Evolutionary conservation across 495 filamentous ascomycete genomes (phyloP), one percentile per base, ranked within the genome.

Genomic region (Parachaetomium inaequale): DNA sequence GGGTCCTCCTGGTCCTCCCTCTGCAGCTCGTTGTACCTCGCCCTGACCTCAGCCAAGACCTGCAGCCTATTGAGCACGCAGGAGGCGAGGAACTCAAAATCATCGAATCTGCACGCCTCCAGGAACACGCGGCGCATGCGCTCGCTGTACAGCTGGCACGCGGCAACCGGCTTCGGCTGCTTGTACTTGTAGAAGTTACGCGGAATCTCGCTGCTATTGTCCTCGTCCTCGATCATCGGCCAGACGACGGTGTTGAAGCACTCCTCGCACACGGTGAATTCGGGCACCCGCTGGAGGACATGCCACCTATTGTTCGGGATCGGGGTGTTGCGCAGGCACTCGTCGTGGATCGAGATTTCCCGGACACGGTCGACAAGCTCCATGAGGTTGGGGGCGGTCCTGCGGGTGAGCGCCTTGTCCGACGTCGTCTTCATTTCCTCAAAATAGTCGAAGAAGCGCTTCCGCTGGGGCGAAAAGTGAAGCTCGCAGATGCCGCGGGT

Each of bases 141-240:
- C 11, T 80, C 73, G n/a, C 86, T 88, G 63, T 89, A 92, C 7
- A 93, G 75, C 72, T 90, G 87, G 66, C 90, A 94, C 21, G 80
- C 81, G 0, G 81, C 84, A 38, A 84, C 75, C 4, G 79, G 75
- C 23, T 72, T 72, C 5, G 70, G 71, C 57, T 81, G 75, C 29
- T 78, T 75, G 23, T 71, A 72, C 55, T 82, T 76, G 32, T 80
- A 80, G 67, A 92, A 86, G 61, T 80, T 78, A 1, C 77, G 72
- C 0, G 88, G 85, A 23, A 92, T 51, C 14, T 66, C 73, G 0
- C 80, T 63, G 29, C 36, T 73, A 34, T 76, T 76, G 28, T 77
- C 71, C 2, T 75, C 69, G 51, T 52, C 61, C 38, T 81, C 73
- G 12, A 84, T 78, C 23, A 84, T 73, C 3, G 89, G 90, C 79